Evolutionary conservation across 768 basidiomycete genomes (phyloP), one percentile per base, ranked within the genome.

Genomic region (Rhodotorula diobovata): DNA sequence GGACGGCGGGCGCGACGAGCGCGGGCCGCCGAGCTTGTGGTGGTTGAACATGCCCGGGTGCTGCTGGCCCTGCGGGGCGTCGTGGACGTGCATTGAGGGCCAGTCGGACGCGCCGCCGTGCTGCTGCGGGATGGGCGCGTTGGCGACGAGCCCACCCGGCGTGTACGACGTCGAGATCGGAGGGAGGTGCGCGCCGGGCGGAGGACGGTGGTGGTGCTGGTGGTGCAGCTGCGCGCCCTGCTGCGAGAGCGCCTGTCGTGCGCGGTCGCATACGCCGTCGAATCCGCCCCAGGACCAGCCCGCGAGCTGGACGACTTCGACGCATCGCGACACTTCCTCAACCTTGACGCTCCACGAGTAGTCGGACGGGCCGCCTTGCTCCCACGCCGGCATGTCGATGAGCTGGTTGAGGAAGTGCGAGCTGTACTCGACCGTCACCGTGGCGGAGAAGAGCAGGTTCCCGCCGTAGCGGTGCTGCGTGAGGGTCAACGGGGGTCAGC

Each of bases 281-380:
- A 45, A 59, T 11, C 58, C 58, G 28, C 10, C 21, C 58, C 58
- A 59, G 5, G 28, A 15, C 58, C 58, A 59, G 18, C 58, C 58
- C 2, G 58, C 39, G n/a, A 59, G n/a, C 58, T 59, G 21, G 41
- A 59, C 23, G 39, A 59, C 39, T 2, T 59, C 58, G 41, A 59
- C 21, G 58, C 58, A 59, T 10, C 58, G 30, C 53, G 55, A 20
- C 14, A 66, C 45, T 34, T 73, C 72, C 6, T 58, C 68, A 25
- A 66, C 35, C 58, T 73, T 73, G 28, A 25, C 11, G 3, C 43
- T n/a, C 56, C 60, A 66, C 0, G 72, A 20, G 51, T 65, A 73
- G 23, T 34, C 35, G 10, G 0, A 15, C 50, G 41, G n/a, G 0
- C 72, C 68, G 10, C 72, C 72, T 25, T 72, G 67, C 55, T 72